These are phyloP conservation scores for Clarkia xantiana DNA, from an alignment of 345 rosid genomes.

Conservation along the genomic window DNA sequence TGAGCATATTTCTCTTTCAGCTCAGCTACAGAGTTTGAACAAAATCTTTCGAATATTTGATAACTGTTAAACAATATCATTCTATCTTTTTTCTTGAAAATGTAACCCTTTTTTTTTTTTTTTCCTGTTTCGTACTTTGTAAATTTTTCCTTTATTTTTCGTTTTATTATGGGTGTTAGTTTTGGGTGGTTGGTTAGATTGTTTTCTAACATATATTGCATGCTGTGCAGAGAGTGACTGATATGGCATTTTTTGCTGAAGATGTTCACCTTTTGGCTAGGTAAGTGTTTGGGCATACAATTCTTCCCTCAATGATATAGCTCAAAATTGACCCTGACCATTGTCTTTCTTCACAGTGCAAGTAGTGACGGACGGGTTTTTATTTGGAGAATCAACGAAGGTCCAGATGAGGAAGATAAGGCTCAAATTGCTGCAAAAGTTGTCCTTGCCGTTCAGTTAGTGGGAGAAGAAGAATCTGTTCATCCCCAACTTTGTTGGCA, in stretches of 20 bases:
- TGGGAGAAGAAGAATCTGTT: conserved; percentile 26
- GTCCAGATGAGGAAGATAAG: conserved; percentile 57
- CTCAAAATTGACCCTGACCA: conserved; percentile 3
- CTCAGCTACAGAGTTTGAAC: too few relatives aligned
- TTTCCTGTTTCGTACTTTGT: too few relatives aligned
- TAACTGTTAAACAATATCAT: too few relatives aligned
- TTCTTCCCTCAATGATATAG: background rate
- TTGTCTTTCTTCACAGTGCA: conserved; percentile 26
- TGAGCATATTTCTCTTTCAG: too few relatives aligned
- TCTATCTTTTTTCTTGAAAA: too few relatives aligned
- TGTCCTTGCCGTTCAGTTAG: conserved; percentile 41
- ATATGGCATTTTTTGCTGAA: conserved; percentile 73
- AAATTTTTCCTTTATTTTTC: too few relatives aligned
- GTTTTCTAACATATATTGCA: background rate
- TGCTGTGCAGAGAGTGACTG: conserved; percentile 36
- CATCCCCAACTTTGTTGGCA: conserved; percentile 74
- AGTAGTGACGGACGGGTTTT: conserved; percentile 47
- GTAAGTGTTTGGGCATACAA: conserved; percentile 15
- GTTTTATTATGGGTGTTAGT: background rate
- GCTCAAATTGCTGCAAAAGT: conserved; percentile 49
- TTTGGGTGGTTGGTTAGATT: background rate
- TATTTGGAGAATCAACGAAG: conserved; percentile 56
- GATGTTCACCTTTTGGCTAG: conserved; percentile 80
- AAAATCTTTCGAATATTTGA: too few relatives aligned
- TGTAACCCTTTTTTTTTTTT: too few relatives aligned